Conservation (phyloP, 306 rosid genomes). For the Vigna radiata region DNA sequence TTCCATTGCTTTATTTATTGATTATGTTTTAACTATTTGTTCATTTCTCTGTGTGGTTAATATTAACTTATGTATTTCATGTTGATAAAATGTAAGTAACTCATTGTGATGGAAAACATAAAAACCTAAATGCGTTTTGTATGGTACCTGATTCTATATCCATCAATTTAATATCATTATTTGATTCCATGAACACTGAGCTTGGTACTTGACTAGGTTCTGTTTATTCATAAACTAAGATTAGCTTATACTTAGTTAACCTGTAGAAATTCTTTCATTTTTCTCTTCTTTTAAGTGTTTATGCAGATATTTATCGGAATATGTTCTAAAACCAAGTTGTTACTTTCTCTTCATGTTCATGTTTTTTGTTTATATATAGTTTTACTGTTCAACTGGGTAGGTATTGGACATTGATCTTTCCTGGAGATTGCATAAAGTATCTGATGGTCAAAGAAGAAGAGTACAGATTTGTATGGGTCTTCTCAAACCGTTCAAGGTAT, state of each 20-base stretch:
- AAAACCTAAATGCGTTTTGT: not conserved
- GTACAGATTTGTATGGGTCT: constrained; percentile 98
- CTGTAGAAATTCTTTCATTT: no score
- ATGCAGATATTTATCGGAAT: no score
- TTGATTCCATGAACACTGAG: constrained; percentile 11
- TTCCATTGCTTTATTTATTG: not conserved
- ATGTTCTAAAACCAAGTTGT: constrained; percentile 16
- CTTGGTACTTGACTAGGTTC: not conserved
- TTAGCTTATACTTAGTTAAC: no score
- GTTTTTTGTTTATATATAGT: constrained; percentile 4
- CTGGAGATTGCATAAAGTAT: constrained; percentile 94
- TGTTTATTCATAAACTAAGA: no score
- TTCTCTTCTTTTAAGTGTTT: no score
- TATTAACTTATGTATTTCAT: not conserved
- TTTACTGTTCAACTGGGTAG: constrained; percentile 48
- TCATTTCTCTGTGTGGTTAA: not conserved
- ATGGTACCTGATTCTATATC: not conserved
- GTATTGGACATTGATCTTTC: constrained; percentile 82
- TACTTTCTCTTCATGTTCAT: constrained; percentile 25
- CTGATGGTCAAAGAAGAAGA: constrained; percentile 97
- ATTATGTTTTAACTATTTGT: not conserved
- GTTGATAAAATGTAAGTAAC: not conserved
- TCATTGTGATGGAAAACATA: not conserved
- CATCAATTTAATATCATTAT: constrained; percentile 18
- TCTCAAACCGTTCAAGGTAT: constrained; percentile 83